Percentiles rank a stretch among this genome's conserved stretches.
phyloP scores from a whole-genome alignment of 345 rosid genomes.

The Eucalyptus brandiana region DNA sequence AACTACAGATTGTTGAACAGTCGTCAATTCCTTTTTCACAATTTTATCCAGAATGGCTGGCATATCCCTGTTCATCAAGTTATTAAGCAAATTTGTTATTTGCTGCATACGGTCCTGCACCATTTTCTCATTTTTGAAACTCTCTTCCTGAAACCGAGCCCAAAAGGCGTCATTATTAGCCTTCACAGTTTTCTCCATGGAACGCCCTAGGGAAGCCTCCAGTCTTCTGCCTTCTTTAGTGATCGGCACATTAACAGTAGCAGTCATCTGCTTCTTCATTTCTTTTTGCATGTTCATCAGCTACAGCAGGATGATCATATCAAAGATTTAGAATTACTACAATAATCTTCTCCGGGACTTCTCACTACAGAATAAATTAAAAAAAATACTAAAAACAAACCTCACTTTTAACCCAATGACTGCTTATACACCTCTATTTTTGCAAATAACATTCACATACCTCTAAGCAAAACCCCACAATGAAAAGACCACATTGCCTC shows the following conservation, averaged over 20 bases:
- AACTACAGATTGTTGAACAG: slow-evolving; percentile 35
- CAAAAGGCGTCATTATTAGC: slow-evolving; percentile 70
- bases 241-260: slow-evolving; percentile 36
- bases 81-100: slow-evolving; percentile 33
- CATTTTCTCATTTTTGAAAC: slow-evolving; percentile 50
- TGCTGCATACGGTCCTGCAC: slow-evolving; percentile 48
- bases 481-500: background rate
- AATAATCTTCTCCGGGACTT: background rate
- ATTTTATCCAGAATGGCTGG: slow-evolving; percentile 43
- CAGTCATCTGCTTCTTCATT: slow-evolving; percentile 70
- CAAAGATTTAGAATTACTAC: background rate
- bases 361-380: background rate
- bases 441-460: background rate
- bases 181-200: slow-evolving; percentile 61
- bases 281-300: slow-evolving; percentile 55
- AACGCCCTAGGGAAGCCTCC: slow-evolving; percentile 61
- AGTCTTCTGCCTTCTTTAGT: slow-evolving; percentile 71
- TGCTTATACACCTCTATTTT: background rate
- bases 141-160: slow-evolving; percentile 79
- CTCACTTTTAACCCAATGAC: background rate
- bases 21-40: slow-evolving; percentile 57
- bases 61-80: slow-evolving; percentile 56
- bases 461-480: background rate
- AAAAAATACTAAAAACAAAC: background rate
- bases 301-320: slow-evolving; percentile 19